Percentiles rank a stretch among this genome's conserved stretches.
phyloP scores from a whole-genome alignment of 164 flowering plant genomes.

The Cinnamomum micranthum region DNA sequence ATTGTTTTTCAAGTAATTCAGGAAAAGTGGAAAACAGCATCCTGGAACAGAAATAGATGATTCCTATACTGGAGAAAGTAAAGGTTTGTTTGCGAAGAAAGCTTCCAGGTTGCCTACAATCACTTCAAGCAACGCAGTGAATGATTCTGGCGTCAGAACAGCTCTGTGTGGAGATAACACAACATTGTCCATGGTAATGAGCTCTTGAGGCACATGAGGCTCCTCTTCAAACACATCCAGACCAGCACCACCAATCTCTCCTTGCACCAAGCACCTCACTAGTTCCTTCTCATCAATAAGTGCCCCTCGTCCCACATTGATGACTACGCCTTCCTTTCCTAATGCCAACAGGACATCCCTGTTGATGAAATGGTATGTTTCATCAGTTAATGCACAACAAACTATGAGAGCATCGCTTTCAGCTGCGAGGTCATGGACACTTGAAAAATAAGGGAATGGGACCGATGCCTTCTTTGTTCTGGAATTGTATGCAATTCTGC shows the following conservation, averaged over 20 bases:
- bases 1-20: no score
- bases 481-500: conserved; percentile 56
- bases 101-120: conserved; percentile 59
- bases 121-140: conserved; percentile 23
- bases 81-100: conserved; percentile 57
- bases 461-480: conserved; percentile 42
- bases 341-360: conserved; percentile 48
- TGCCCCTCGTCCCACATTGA: conserved; percentile 67
- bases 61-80: conserved; percentile 33
- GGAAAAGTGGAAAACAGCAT: no score
- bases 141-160: conserved; percentile 42
- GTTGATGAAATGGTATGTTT: conserved; percentile 61
- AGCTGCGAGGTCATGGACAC: conserved; percentile 46
- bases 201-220: conserved; percentile 63
- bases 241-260: conserved; percentile 71
- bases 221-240: conserved; percentile 79
- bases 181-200: conserved; percentile 52
- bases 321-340: conserved; percentile 58
- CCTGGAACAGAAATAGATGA: neutral
- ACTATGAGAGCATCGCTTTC: conserved; percentile 49
- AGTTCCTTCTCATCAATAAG: conserved; percentile 67
- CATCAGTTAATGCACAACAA: conserved; percentile 50
- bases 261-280: conserved; percentile 44
- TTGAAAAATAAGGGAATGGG: conserved; percentile 37
- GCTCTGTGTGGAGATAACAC: conserved; percentile 63